Evolutionary conservation across 192 early-diverging fungal species (phyloP).

Genomic region (Coemansia sp.): DNA sequence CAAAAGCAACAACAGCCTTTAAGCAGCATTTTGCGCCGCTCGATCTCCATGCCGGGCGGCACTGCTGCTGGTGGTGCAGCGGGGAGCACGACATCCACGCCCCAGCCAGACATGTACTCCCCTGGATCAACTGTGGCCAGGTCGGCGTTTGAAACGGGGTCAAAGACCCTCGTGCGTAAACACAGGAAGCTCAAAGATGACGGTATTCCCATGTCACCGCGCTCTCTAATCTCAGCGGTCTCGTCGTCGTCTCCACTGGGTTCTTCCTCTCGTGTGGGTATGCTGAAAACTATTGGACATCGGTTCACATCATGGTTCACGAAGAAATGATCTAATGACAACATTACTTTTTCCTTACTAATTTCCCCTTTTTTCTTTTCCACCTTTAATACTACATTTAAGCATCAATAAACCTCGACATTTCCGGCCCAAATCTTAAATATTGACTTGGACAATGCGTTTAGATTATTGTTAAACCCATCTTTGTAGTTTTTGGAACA

Average conservation of each 20-base stretch:
- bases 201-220: slow-evolving; percentile 30
- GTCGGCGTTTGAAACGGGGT: slow-evolving; percentile 36
- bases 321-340: slow-evolving; percentile 24
- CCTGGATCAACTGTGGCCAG: slow-evolving; percentile 22
- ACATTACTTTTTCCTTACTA: slow-evolving; percentile 7
- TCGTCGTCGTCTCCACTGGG: slow-evolving; percentile 46
- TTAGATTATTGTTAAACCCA: too few relatives aligned
- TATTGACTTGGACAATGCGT: too few relatives aligned
- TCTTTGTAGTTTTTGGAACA: not conserved
- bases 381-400: not conserved
- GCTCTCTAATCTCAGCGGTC: slow-evolving; percentile 43
- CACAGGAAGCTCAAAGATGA: slow-evolving; percentile 18
- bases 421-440: too few relatives aligned
- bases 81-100: slow-evolving; percentile 6
- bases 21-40: slow-evolving; percentile 34
- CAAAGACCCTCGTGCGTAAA: slow-evolving; percentile 34
- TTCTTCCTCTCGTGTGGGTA: slow-evolving; percentile 17
- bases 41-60: slow-evolving; percentile 51
- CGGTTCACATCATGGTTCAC: slow-evolving; percentile 51
- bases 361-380: not conserved
- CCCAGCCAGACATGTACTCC: slow-evolving; percentile 8
- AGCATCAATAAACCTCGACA: not conserved
- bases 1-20: slow-evolving; percentile 18
- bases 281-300: slow-evolving; percentile 35
- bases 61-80: not conserved